Evolutionary conservation across 352 stramenopile genomes (phyloP), one percentile per base, ranked within the genome.

Genomic region (Globisporangium polare): DNA sequence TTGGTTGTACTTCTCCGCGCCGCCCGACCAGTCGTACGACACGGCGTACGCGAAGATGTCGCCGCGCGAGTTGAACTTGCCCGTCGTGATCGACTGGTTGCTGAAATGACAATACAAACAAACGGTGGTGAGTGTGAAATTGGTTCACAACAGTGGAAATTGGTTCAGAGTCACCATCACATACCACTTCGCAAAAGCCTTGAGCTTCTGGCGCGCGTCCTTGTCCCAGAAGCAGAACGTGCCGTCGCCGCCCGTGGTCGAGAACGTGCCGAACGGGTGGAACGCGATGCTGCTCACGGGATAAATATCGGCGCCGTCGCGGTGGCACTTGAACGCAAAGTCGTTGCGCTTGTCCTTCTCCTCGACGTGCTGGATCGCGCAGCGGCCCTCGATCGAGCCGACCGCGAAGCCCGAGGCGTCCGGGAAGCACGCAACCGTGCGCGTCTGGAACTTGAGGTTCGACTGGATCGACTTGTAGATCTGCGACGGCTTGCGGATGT

Each of bases 211-310:
- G 35, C 97, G 97, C 20, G 95, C 97, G 68, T 99, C 95, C 77
- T 99, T 98, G 81, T 99, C 96, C 97, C 97, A 99, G 77, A 99
- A 99, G 71, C 95, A 98, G 63, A 97, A 98, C 42, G 97, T 94
- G 51, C 96, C 96, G 69, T 99, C 96, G 27, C 85, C 82, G 15
- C 97, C 97, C 6, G 96, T 92, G 15, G 97, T 99, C 2, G 95
- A 88, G 74, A 99, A 98, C n/a, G 95, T 99, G 37, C 96, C 96
- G 65, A 92, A 89, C 33, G 80, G 78, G 70, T 98, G 92, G 71
- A 98, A 98, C 53, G 79, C 72, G 58, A 98, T 92, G 45, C 67
- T 89, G 72, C 92, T 97, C 20, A 98, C 89, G 1, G 87, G 80
- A 61, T 94, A 96, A 69, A 98, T 95, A 53, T 95, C 73, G 26